Evolutionary conservation across 192 early-diverging fungal genomes (phyloP), one percentile per base, ranked within the genome.

Genomic region (Coemansia sp.): DNA sequence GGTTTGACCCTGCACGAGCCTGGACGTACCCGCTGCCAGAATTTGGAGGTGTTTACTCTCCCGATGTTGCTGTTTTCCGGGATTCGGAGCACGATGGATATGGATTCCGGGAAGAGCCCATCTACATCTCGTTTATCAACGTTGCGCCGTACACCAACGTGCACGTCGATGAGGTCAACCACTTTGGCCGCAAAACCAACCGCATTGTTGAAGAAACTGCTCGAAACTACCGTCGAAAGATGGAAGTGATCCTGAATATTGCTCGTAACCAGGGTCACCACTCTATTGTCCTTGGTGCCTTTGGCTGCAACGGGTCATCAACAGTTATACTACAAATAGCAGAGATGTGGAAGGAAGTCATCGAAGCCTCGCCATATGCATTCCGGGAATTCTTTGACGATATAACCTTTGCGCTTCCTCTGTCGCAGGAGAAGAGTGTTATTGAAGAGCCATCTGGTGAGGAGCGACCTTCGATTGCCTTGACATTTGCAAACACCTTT

Each of bases 371-470:
- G 62, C 71, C 71, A 32, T 80, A 74, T 44, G 77, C 71, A 7
- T 80, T 74, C 69, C 71, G 71, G 57, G 77, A 80, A 65, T 80
- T 71, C 68, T 80, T 80, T 65, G 77, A 80, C 55, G 71, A 80
- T 55, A 80, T 80, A 25, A 34, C 77, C 19, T 80, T 80, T 68
- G 77, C 77, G 3, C 53, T 80, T 30, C 71, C 72, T 10, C 52
- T 51, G 5, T 27, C 30, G 2, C 67, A 58, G 32, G 67, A 72
- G 34, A 63, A 58, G 32, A 22, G 48, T 26, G 19, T 24, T 31
- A 71, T 63, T 49, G 71, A 79, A 51, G 76, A 73, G 34, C 67
- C 67, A 10, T 71, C 76, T 10, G 63, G 63, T 48, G 60, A 32
- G 0, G 71, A 80, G 18, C 49, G 31, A 28, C 41, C 25, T 47